Evolutionary conservation across 257 asterid species (phyloP), one percentile per base, ranked within the genome.

Genomic region (Solanum boliviense): DNA sequence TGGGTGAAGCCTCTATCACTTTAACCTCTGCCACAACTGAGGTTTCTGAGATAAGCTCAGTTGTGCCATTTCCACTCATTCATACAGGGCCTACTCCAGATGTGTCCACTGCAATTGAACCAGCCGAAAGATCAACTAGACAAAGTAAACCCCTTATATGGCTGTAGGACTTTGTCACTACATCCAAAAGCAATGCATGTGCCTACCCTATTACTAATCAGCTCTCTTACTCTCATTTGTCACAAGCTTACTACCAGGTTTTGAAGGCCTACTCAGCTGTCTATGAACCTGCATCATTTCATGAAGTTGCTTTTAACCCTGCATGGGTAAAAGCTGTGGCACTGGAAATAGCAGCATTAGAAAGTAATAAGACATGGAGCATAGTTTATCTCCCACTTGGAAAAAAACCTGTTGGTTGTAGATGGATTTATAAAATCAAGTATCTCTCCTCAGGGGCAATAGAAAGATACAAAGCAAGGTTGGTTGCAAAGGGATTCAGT

Each of bases 211-310:
- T 23, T 4, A 25, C 31, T 58, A 9, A 23, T 1, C 31, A 62
- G 0, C 6, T 62, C 3, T 9, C 71, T 23, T 62, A 23, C 3
- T 23, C 71, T 62, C 16, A n/a, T 2, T n/a, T 62, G 13, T n/a
- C 71, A 8, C 31, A 9, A 2, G 1, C 7, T 1, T n/a, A n/a
- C 13, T 1, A n/a, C 3, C 1, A 62, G 7, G 31, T n/a, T 2
- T 4, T n/a, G 3, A 11, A 62, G 27, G 31, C 7, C 2, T 62
- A 62, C 15, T n/a, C 31, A 23, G 3, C 0, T 23, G 0, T 62
- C 2, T 23, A 1, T 9, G 29, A 62, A 2, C 70, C 0, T 23
- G 5, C 2, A 20, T 58, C 67, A 7, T 7, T 20, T 20, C 1
- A 20, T 3, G 25, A 58, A 62, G 13, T 1, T 21, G 29, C 6